Percentiles rank a stretch among this genome's conserved stretches.
Conservation (phyloP, 2,329 filamentous ascomycete species). For the Arthrobotrys sinensis region DNA sequence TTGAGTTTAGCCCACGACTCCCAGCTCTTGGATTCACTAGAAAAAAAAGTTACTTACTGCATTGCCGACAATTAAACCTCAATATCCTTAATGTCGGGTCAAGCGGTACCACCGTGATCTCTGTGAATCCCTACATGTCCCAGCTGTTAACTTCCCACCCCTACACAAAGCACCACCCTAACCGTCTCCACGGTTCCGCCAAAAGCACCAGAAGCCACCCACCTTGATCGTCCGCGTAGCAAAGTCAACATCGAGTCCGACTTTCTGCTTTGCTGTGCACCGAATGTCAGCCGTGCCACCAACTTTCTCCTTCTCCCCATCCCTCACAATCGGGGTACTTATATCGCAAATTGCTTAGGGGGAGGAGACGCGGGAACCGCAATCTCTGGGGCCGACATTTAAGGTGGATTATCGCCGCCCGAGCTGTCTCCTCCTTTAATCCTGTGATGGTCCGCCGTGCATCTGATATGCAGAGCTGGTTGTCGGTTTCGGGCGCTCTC, state of each 20-base stretch:
- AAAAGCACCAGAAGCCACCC: slow-evolving; percentile 12
- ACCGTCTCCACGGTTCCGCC: background rate
- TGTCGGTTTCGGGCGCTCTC: slow-evolving; percentile 14
- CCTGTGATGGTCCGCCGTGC: slow-evolving; percentile 54
- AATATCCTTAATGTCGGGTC: slow-evolving; percentile 73
- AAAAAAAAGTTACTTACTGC: slow-evolving; percentile 67
- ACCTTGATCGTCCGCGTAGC: slow-evolving; percentile 77
- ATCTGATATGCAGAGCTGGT: slow-evolving; percentile 49
- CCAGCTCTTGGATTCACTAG: background rate
- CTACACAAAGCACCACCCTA: background rate
- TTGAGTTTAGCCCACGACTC: slow-evolving; percentile 24
- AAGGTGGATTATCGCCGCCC: slow-evolving; percentile 48
- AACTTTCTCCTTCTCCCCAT: slow-evolving; percentile 51
- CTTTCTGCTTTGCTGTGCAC: slow-evolving; percentile 82
- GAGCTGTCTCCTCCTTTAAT: slow-evolving; percentile 60
- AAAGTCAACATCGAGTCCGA: slow-evolving; percentile 92
- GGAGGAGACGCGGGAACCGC: slow-evolving; percentile 58
- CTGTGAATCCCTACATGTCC: slow-evolving; percentile 75
- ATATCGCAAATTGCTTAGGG: slow-evolving; percentile 60
- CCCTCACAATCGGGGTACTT: slow-evolving; percentile 34
- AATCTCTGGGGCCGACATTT: slow-evolving; percentile 60
- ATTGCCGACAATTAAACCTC: slow-evolving; percentile 76
- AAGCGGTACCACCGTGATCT: slow-evolving; percentile 82
- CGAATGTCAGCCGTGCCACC: slow-evolving; percentile 66
- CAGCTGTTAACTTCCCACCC: slow-evolving; percentile 40